phyloP scores from a whole-genome alignment of 768 basidiomycete genomes.

The Serendipita indica region DNA sequence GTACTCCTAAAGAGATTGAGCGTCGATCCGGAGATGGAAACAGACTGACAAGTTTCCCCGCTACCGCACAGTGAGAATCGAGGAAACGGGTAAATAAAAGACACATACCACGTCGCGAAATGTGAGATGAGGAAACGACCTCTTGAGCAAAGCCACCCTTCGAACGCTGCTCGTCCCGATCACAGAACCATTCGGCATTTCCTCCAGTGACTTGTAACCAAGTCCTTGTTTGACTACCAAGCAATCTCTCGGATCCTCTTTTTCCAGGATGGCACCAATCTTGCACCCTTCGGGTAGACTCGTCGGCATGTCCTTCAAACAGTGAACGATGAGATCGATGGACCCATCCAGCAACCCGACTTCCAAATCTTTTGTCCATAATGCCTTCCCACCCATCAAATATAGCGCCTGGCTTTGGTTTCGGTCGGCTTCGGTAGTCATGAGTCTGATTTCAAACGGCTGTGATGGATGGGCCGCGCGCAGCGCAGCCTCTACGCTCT shows the following conservation, averaged over 20 bases:
- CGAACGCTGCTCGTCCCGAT: constrained; percentile 95
- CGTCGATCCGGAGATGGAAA: constrained; percentile 9
- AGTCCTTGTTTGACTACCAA: constrained; percentile 69
- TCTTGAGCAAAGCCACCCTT: constrained; percentile 76
- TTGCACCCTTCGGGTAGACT: constrained; percentile 68
- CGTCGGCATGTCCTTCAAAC: constrained; percentile 88
- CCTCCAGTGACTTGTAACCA: constrained; percentile 55
- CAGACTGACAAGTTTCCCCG: constrained; percentile 70
- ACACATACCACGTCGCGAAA: constrained; percentile 82
- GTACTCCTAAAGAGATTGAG: constrained; percentile 47
- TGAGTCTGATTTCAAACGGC: constrained; percentile 39
- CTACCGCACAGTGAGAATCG: constrained; percentile 24
- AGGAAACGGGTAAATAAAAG: not conserved
- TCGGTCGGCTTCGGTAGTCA: constrained; percentile 71
- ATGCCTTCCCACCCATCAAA: constrained; percentile 73
- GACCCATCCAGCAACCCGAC: constrained; percentile 52
- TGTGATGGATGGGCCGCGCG: constrained; percentile 37
- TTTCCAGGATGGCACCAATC: constrained; percentile 68
- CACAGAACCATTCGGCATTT: constrained; percentile 74
- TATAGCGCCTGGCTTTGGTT: constrained; percentile 80
- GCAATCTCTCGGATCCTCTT: constrained; percentile 82
- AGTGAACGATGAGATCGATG: constrained; percentile 89
- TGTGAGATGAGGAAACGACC: constrained; percentile 55
- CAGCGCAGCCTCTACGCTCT: constrained; percentile 56
- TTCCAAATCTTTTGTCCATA: constrained; percentile 97